Percentiles rank a stretch among this genome's conserved stretches.
These are phyloP conservation scores for Trematosphaeria pertusa DNA, from an alignment of 2,329 filamentous ascomycete species.

Conservation along the genomic window DNA sequence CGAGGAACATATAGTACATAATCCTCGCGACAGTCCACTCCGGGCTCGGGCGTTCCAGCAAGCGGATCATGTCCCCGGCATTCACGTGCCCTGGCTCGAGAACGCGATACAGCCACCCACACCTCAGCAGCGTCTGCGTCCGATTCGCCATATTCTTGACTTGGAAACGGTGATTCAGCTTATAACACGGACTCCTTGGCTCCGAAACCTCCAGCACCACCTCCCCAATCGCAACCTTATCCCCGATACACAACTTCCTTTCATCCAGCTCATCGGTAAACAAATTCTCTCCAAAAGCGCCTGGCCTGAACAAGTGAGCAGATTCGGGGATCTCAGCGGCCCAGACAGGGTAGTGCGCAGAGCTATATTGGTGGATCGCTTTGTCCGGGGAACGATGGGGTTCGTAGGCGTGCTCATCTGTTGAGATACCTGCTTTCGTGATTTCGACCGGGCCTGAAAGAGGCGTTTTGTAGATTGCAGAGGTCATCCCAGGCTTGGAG, in stretches of 20 bases:
- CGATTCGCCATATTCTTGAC: conserved; percentile 67
- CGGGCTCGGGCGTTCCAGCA: conserved; percentile 64
- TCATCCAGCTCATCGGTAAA: conserved; percentile 67
- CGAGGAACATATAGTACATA: conserved; percentile 68
- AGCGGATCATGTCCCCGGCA: conserved; percentile 63
- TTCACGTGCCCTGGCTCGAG: conserved; percentile 61
- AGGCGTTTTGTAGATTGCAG: conserved; percentile 64
- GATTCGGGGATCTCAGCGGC: conserved; percentile 59
- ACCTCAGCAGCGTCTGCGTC: conserved; percentile 64
- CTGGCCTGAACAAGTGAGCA: conserved; percentile 60
- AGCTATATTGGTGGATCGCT: conserved; percentile 68
- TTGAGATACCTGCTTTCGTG: conserved; percentile 59
- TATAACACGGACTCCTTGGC: conserved; percentile 71
- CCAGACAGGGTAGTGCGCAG: conserved; percentile 66
- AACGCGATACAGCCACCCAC: conserved; percentile 72
- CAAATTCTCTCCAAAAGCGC: conserved; percentile 71
- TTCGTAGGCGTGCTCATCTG: conserved; percentile 67
- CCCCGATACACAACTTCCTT: conserved; percentile 70
- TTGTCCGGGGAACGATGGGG: conserved; percentile 70
- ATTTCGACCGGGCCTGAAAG: conserved; percentile 56
- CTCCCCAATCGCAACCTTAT: conserved; percentile 61
- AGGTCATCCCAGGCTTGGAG: conserved; percentile 56
- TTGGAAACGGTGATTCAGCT: conserved; percentile 72
- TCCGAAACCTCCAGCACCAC: conserved; percentile 66
- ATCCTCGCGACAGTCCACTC: conserved; percentile 69